These are phyloP conservation scores for Leccinum variicolor DNA, from an alignment of 768 basidiomycete genomes.

Conservation along the genomic window DNA sequence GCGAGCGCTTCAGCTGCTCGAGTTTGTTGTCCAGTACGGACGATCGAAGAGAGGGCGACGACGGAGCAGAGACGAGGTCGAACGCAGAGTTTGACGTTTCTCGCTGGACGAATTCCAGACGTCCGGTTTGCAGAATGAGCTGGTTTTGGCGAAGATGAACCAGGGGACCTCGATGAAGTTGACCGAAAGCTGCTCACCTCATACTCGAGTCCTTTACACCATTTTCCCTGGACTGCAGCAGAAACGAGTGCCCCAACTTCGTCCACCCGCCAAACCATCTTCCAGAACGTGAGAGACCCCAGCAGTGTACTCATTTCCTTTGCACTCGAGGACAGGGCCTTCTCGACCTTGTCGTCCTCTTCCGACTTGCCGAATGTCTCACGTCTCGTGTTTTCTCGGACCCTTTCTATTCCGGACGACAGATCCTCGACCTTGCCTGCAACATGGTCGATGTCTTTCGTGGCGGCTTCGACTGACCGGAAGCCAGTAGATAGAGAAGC, in stretches of 20 bases:
- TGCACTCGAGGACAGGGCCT: constrained; percentile 27
- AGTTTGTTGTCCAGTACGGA: constrained; percentile 58
- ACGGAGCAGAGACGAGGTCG: constrained; percentile 35
- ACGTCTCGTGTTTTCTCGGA: constrained; percentile 32
- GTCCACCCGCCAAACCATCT: constrained; percentile 38
- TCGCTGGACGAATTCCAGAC: constrained; percentile 47
- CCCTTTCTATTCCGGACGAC: constrained; percentile 37
- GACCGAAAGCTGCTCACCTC: constrained; percentile 34
- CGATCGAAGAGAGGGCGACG: constrained; percentile 37
- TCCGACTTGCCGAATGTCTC: constrained; percentile 38
- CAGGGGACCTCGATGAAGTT: not conserved
- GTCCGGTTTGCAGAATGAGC: constrained; percentile 66
- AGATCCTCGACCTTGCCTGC: constrained; percentile 36
- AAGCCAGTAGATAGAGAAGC: constrained; percentile 39
- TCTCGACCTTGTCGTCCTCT: constrained; percentile 19
- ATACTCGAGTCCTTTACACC: constrained; percentile 48
- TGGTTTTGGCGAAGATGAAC: constrained; percentile 22
- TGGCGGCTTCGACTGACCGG: constrained; percentile 27
- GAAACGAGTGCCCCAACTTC: constrained; percentile 36
- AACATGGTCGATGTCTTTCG: constrained; percentile 35
- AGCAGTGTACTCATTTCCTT: constrained; percentile 31
- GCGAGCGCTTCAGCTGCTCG: constrained; percentile 48
- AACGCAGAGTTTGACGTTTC: constrained; percentile 41
- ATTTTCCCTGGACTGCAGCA: constrained; percentile 30
- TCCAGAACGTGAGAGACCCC: constrained; percentile 38